phyloP scores from a whole-genome alignment of 169 alveolate genomes.

The Cardiosporidium cionae region DNA sequence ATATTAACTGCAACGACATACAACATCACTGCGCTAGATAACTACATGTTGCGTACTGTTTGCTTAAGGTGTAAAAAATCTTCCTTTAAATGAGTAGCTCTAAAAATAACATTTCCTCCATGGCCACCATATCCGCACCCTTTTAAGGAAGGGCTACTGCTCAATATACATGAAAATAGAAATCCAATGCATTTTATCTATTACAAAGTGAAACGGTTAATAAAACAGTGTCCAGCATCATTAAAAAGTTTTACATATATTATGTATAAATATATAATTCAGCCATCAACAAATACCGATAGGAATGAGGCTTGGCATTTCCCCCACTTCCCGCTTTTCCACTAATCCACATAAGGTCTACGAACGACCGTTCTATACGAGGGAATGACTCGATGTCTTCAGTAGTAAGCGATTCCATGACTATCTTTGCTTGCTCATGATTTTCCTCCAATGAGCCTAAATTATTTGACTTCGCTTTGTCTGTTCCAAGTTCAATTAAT shows the following conservation, averaged over 20 bases:
- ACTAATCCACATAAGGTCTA: constrained; percentile 17
- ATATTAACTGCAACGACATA: neutral
- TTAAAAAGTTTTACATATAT: neutral
- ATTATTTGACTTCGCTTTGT: too few species aligned
- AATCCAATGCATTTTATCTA: too few species aligned
- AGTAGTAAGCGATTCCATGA: constrained; percentile 3
- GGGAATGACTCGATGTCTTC: constrained; percentile 34
- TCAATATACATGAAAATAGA: neutral
- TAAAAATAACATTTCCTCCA: constrained; percentile 18
- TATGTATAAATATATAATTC: neutral
- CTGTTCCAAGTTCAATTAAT: too few species aligned
- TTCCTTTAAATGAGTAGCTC: neutral
- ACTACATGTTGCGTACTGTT: too few species aligned
- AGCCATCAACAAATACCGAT: neutral
- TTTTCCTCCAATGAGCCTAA: too few species aligned
- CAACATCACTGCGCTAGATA: neutral
- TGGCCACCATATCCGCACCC: constrained; percentile 34
- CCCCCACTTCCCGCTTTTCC: constrained; percentile 19
- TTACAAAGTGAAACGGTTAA: too few species aligned
- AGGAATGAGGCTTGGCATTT: neutral
- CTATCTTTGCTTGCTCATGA: neutral
- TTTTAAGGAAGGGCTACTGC: neutral
- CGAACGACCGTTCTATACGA: constrained; percentile 19
- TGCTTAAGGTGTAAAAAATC: constrained; percentile 3
- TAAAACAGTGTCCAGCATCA: neutral